Percentiles rank a stretch among this genome's conserved stretches.
Conservation (phyloP, 179 eudicot genomes). For the Heliamphora pulchella region DNA sequence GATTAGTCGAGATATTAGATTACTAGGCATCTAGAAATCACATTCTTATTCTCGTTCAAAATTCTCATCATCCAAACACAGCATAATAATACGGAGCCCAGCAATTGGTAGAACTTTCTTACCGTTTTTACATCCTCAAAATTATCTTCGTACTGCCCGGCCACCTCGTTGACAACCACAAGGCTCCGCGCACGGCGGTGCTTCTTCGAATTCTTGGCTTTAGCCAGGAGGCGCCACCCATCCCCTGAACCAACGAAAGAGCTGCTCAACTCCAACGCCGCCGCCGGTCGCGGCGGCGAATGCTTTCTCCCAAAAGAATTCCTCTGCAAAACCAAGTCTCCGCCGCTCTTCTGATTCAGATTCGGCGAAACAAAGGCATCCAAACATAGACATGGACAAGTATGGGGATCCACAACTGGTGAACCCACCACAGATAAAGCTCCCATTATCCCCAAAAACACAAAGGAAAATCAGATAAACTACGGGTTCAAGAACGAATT, state of each 20-base stretch:
- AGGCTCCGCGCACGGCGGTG: slow-evolving; percentile 37
- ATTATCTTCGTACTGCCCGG: slow-evolving; percentile 80
- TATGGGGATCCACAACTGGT: slow-evolving; percentile 47
- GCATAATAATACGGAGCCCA: neutral
- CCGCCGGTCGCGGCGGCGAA: slow-evolving; percentile 19
- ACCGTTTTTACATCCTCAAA: slow-evolving; percentile 83
- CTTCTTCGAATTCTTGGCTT: slow-evolving; percentile 33
- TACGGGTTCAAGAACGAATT: neutral
- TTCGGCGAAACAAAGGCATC: slow-evolving; percentile 42
- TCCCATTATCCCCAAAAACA: slow-evolving; percentile 48
- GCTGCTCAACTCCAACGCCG: slow-evolving; percentile 43
- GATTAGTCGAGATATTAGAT: too few species aligned
- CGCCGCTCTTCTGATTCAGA: slow-evolving; percentile 37
- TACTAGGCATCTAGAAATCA: too few species aligned
- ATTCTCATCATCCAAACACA: neutral
- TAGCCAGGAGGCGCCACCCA: slow-evolving; percentile 15
- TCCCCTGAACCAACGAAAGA: slow-evolving; percentile 43
- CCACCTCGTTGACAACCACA: slow-evolving; percentile 53
- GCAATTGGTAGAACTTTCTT: slow-evolving; percentile 14
- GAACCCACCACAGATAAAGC: slow-evolving; percentile 49
- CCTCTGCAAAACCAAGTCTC: slow-evolving; percentile 32
- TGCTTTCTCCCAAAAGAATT: slow-evolving; percentile 35
- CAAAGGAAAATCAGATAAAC: slow-evolving; percentile 18
- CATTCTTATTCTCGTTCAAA: too few species aligned
- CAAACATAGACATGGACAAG: slow-evolving; percentile 58